phyloP scores from a whole-genome alignment of 2,329 filamentous ascomycete species.

The Epichloe festucae region DNA sequence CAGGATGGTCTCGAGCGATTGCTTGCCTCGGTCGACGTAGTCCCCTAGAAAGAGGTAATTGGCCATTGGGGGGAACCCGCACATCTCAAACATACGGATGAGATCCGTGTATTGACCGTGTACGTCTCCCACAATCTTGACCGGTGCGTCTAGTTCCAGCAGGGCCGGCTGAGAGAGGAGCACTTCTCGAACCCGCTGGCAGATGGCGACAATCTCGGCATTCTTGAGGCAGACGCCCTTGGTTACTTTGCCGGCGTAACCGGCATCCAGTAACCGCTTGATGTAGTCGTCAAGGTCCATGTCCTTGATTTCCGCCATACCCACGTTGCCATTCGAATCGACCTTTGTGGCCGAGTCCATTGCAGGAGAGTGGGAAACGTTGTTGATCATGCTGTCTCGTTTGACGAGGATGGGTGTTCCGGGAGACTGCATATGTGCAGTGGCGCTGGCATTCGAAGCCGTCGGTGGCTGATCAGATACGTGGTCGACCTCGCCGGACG shows the following conservation, averaged over 20 bases:
- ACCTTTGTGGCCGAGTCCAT: slow-evolving; percentile 26
- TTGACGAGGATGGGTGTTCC: slow-evolving; percentile 85
- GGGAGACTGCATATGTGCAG: slow-evolving; percentile 50
- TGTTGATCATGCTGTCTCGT: slow-evolving; percentile 58
- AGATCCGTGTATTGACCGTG: slow-evolving; percentile 95
- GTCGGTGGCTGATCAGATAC: slow-evolving; percentile 84
- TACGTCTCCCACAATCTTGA: slow-evolving; percentile 96
- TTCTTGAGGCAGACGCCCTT: slow-evolving; percentile 97
- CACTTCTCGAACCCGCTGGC: slow-evolving; percentile 74
- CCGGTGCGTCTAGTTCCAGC: slow-evolving; percentile 81
- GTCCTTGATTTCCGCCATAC: slow-evolving; percentile 81
- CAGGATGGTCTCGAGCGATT: slow-evolving; percentile 87
- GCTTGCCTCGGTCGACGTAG: slow-evolving; percentile 93
- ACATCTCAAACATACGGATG: slow-evolving; percentile 97
- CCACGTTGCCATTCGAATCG: slow-evolving; percentile 45
- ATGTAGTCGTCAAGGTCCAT: slow-evolving; percentile 97
- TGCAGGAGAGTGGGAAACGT: slow-evolving; percentile 37
- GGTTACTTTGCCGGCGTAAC: slow-evolving; percentile 91
- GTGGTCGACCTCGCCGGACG: slow-evolving; percentile 81
- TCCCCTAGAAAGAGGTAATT: slow-evolving; percentile 94
- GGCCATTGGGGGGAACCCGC: slow-evolving; percentile 73
- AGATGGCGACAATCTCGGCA: slow-evolving; percentile 91
- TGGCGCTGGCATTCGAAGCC: slow-evolving; percentile 41
- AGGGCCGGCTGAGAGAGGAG: slow-evolving; percentile 86
- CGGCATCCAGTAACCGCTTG: slow-evolving; percentile 82